phyloP scores from a whole-genome alignment of 768 basidiomycete species.

The Gelatoporia subvermispora region DNA sequence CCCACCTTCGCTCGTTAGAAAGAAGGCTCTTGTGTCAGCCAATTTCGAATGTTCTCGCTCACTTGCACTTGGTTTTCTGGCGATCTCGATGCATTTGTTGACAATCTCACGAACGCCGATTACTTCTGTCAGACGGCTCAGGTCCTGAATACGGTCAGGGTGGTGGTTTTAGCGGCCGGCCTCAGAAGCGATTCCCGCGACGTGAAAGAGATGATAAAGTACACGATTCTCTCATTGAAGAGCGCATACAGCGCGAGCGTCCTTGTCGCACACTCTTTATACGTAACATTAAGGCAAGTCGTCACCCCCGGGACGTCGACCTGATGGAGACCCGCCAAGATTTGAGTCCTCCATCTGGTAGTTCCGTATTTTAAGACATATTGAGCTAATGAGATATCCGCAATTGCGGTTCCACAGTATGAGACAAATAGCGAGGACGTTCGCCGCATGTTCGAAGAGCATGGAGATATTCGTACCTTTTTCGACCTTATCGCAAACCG shows the following conservation, averaged over 20 bases:
- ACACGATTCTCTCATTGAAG: slow-evolving; percentile 89
- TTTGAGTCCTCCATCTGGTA: no score
- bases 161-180: slow-evolving; percentile 32
- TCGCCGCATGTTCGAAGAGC: slow-evolving; percentile 80
- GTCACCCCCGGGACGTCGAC: background rate
- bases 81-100: background rate
- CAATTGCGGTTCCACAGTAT: slow-evolving; percentile 47
- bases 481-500: slow-evolving; percentile 92
- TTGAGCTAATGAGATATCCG: slow-evolving; percentile 6
- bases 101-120: slow-evolving; percentile 18
- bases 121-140: slow-evolving; percentile 55
- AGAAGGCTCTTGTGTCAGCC: background rate
- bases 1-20: background rate
- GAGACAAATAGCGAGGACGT: slow-evolving; percentile 86
- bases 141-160: slow-evolving; percentile 53
- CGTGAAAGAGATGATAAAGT: slow-evolving; percentile 86
- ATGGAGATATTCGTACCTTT: slow-evolving; percentile 95
- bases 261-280: slow-evolving; percentile 96
- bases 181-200: slow-evolving; percentile 45
- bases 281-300: slow-evolving; percentile 94
- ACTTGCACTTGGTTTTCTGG: background rate
- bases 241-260: slow-evolving; percentile 88
- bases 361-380: background rate
- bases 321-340: background rate
- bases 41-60: background rate